phyloP scores from a whole-genome alignment of 169 alveolate species.

The Perkinsus olseni region DNA sequence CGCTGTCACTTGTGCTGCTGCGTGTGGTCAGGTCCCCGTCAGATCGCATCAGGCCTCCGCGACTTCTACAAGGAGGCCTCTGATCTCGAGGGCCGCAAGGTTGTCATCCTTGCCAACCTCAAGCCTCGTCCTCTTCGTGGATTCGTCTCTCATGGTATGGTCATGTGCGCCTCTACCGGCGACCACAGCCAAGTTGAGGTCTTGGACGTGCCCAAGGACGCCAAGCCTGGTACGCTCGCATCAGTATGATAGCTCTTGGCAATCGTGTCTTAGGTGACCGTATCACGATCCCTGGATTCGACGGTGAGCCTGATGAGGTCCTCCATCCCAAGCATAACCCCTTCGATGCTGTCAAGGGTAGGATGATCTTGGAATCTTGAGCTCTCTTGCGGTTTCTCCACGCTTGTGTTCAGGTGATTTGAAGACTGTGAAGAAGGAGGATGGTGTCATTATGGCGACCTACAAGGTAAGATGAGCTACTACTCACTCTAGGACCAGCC shows the following conservation, averaged over 20 bases:
- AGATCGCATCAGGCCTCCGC: conserved; percentile 26
- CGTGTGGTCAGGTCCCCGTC: conserved; percentile 16
- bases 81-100: conserved; percentile 13
- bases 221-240: neutral
- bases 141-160: conserved; percentile 32
- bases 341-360: neutral
- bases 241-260: neutral
- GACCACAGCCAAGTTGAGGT: conserved; percentile 16
- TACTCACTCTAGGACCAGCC: neutral
- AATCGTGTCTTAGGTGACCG: neutral
- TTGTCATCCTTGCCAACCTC: conserved; percentile 25
- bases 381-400: neutral
- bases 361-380: neutral
- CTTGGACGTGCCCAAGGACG: conserved; percentile 30
- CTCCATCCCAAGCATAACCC: neutral
- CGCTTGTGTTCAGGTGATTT: neutral
- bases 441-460: neutral
- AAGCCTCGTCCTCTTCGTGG: conserved; percentile 37
- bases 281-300: neutral
- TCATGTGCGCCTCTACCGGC: conserved; percentile 21
- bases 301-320: neutral
- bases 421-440: neutral
- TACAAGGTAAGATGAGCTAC: neutral
- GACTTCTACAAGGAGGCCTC: conserved; percentile 22
- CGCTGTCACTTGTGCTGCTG: neutral